These are phyloP conservation scores for Coemansia sp. DNA, from an alignment of 192 early-diverging fungal genomes.

Conservation along the genomic window DNA sequence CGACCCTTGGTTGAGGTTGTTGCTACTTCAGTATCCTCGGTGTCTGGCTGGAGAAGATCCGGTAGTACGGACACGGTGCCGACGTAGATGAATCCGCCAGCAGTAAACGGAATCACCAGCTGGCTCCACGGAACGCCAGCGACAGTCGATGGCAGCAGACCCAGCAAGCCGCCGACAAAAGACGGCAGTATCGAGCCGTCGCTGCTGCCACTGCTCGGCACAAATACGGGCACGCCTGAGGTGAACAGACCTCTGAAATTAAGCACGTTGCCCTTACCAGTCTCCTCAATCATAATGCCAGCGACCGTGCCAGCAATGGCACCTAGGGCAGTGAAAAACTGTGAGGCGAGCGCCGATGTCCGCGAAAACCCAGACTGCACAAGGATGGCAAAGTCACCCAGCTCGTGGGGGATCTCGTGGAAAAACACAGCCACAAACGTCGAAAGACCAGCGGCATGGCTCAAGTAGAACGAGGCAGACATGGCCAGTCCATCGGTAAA, in stretches of 20 bases:
- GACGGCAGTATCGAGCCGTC: constrained; percentile 8
- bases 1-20: constrained; percentile 8
- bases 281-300: constrained; percentile 74
- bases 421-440: constrained; percentile 83
- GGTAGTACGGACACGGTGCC: constrained; percentile 83
- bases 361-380: constrained; percentile 77
- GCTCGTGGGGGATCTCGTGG: constrained; percentile 88
- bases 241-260: constrained; percentile 29
- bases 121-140: constrained; percentile 67
- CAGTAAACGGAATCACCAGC: constrained; percentile 83
- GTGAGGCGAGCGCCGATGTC: constrained; percentile 67
- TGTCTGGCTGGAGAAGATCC: constrained; percentile 65
- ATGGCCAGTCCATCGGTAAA: constrained; percentile 84
- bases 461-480: constrained; percentile 78
- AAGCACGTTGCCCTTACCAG: constrained; percentile 44
- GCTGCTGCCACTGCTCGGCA: neutral
- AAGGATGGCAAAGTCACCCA: constrained; percentile 85
- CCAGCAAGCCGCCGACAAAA: constrained; percentile 18
- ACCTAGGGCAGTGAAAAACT: constrained; percentile 78
- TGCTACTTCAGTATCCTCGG: constrained; percentile 47
- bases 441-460: constrained; percentile 76
- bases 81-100: constrained; percentile 84
- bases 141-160: constrained; percentile 34
- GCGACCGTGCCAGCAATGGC: constrained; percentile 75
- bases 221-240: constrained; percentile 30